Base-by-base conservation (phyloP, 1,284 basidiomycete species). In the Trichosporon coremiiforme region DNA sequence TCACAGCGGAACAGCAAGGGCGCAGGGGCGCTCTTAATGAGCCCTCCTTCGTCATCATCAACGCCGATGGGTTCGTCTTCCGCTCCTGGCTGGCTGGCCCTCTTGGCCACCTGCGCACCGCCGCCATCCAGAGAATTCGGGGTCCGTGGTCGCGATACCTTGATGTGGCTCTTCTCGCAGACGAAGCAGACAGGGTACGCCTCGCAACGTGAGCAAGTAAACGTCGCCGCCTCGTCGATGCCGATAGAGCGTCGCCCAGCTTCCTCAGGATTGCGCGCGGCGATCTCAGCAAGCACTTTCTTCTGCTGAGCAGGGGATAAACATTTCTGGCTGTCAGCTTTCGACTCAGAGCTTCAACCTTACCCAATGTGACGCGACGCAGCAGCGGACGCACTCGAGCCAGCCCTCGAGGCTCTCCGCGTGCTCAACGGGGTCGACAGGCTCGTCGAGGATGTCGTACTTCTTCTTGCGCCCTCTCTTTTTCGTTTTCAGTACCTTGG, bases 141-240 rank as follows among this genome's bases (percentile, higher is more conserved):
- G 8, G 20, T 25, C 7, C 15, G 3, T 5, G n/a, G 33, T 22
- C 9, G 20, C n/a, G 17, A 55, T 17, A 3, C 20, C 31, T 60
- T 60, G 31, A 64, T 38, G 20, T 66, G 65, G 2, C 60, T n/a
- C 78, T 87, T 38, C 17, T 77, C 86, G 82, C 93, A 94, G 12
- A 87, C 86, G 86, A 94, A 90, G 80, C 92, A 94, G n/a, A 87
- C 81, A 12, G 90, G 89, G 15, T 89, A 89, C 74, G 89, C 90
- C 76, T 86, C 86, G 78, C 93, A 95, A n/a, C 87, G 84, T 22
- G 88, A 87, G 77, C 93, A 95, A 31, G 90, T 85, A 76, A 93
- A 95, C 71, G 91, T 89, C 0, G 91, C 91, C 1, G 87, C 89
- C 78, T 92, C 87, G 71, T 89, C 81, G 41, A 86, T 78, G 55